Percentiles rank a stretch among this genome's conserved stretches.
phyloP scores from a whole-genome alignment of 495 filamentous ascomycete species.

The Daldinia grandis region DNA sequence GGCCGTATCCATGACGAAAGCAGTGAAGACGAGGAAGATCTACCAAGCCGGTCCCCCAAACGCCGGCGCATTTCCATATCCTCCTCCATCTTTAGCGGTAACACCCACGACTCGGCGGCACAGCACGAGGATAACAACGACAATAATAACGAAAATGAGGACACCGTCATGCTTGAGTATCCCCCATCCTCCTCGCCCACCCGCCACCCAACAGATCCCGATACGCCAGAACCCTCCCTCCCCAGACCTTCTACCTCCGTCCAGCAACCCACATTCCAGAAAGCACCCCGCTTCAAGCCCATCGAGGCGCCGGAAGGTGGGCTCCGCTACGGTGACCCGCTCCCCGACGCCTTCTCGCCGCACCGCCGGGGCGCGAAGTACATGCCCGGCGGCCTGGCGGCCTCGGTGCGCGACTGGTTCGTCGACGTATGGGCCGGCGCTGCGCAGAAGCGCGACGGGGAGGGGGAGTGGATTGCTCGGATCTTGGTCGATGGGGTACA shows the following conservation, averaged over 20 bases:
- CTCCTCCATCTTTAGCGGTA: constrained; percentile 18
- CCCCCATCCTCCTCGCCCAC: not conserved
- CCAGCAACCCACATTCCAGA: constrained; percentile 46
- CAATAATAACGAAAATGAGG: not conserved
- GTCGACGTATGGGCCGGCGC: constrained; percentile 51
- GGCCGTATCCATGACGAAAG: not conserved
- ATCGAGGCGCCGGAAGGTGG: constrained; percentile 36
- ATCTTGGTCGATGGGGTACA: constrained; percentile 48
- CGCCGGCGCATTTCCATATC: constrained; percentile 46
- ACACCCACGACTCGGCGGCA: not conserved
- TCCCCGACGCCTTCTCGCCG: constrained; percentile 55
- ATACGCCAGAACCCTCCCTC: not conserved
- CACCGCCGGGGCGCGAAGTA: constrained; percentile 51
- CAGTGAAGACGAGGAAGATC: constrained; percentile 21
- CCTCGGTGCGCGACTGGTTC: constrained; percentile 57
- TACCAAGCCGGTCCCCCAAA: constrained; percentile 25
- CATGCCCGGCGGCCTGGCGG: constrained; percentile 53
- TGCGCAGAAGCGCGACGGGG: constrained; percentile 3
- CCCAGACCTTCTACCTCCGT: not conserved
- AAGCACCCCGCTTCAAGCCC: constrained; percentile 54
- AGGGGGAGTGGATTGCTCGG: constrained; percentile 30
- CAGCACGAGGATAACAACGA: constrained; percentile 6
- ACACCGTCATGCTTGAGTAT: constrained; percentile 2
- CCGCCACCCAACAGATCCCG: not conserved
- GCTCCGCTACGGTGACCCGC: constrained; percentile 20